These are phyloP conservation scores for Linnemannia elongata DNA, from an alignment of 192 early-diverging fungal species.

Conservation along the genomic window DNA sequence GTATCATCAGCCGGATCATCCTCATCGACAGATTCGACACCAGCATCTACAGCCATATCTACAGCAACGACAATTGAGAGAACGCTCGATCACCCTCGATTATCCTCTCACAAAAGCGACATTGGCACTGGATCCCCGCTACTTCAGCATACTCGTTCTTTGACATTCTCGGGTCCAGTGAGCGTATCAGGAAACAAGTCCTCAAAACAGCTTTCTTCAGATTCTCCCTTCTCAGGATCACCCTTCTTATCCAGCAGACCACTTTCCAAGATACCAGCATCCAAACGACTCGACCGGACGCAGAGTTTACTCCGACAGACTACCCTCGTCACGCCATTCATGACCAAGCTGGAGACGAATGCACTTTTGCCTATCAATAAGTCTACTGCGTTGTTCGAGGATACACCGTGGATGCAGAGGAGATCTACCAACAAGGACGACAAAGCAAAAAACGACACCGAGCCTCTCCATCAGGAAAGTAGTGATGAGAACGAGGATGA, in stretches of 20 bases:
- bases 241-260: not conserved
- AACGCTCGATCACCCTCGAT: not conserved
- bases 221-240: not conserved
- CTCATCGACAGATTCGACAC: not conserved
- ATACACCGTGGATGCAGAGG: not conserved
- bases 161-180: conserved; percentile 7
- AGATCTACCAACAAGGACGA: not conserved
- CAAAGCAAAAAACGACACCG: not conserved
- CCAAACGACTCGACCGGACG: conserved; percentile 11
- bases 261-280: not conserved
- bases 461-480: not conserved
- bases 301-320: conserved; percentile 17
- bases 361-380: not conserved
- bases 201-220: not conserved
- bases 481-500: not conserved
- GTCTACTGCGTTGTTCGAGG: not conserved
- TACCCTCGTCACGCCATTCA: not conserved
- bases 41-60: not conserved
- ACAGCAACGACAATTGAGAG: not conserved
- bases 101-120: not conserved
- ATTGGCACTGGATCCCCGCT: not conserved
- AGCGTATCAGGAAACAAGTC: not conserved
- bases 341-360: not conserved
- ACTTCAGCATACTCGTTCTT: not conserved
- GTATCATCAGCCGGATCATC: not conserved